Percentiles rank a stretch among this genome's conserved stretches.
Evolutionary conservation across 2,329 filamentous ascomycete genomes (phyloP).

Genomic region (Trichoderma arundinaceum): DNA sequence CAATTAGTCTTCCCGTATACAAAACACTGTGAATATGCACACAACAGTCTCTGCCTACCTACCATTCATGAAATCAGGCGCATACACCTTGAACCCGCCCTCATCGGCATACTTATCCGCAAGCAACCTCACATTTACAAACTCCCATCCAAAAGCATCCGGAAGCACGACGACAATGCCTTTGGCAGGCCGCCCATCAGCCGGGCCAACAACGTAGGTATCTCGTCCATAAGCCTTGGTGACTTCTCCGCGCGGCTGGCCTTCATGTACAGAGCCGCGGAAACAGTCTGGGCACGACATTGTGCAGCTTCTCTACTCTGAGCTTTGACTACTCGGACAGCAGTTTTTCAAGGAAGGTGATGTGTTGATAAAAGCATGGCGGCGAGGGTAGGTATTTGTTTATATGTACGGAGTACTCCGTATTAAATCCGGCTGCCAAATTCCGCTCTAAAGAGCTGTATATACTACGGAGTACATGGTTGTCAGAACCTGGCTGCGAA

Average conservation of each 20-base stretch:
- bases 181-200: constrained; percentile 42
- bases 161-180: constrained; percentile 60
- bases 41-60: not conserved
- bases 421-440: too few species aligned
- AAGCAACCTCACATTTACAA: constrained; percentile 58
- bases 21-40: not conserved
- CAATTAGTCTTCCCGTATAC: not conserved
- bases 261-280: constrained; percentile 52
- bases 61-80: constrained; percentile 62
- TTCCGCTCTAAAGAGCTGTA: not conserved
- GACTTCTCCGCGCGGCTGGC: constrained; percentile 51
- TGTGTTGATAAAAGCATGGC: not conserved
- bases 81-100: constrained; percentile 55
- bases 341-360: too few species aligned
- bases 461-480: not conserved
- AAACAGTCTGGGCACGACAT: constrained; percentile 54
- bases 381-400: not conserved
- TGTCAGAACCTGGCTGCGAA: too few species aligned
- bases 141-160: constrained; percentile 61
- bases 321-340: too few species aligned
- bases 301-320: not conserved
- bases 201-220: constrained; percentile 53
- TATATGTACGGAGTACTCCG: too few species aligned
- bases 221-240: constrained; percentile 55
- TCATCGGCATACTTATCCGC: constrained; percentile 61